Conservation (phyloP, 2,329 filamentous ascomycete species). For the Sphaerulina musiva region DNA sequence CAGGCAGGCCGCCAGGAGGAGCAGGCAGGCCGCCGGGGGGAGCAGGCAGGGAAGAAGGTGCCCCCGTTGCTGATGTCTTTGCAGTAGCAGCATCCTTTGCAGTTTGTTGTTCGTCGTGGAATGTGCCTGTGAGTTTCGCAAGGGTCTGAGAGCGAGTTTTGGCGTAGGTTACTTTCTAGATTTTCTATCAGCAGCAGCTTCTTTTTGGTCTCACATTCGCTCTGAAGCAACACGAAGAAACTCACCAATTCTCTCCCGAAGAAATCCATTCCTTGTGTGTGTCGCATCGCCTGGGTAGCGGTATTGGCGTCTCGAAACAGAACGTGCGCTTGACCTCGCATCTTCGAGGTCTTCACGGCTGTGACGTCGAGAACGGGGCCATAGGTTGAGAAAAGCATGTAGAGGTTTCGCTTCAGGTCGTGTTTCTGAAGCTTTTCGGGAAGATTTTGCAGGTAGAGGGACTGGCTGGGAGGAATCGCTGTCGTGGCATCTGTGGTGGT, state of each 20-base stretch:
- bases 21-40: conserved; percentile 22
- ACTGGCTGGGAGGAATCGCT: conserved; percentile 36
- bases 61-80: conserved; percentile 27
- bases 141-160: conserved; percentile 84
- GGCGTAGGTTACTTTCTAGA: conserved; percentile 81
- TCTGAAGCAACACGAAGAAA: conserved; percentile 16
- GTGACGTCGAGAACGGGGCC: conserved; percentile 89
- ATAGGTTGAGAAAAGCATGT: conserved; percentile 90
- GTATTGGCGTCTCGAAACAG: conserved; percentile 83
- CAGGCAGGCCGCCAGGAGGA: conserved; percentile 20
- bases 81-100: conserved; percentile 35
- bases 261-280: conserved; percentile 77
- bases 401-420: conserved; percentile 78
- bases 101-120: conserved; percentile 48
- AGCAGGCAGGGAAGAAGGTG: conserved; percentile 14
- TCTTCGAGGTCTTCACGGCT: conserved; percentile 78
- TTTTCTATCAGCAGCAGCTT: conserved; percentile 8
- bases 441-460: conserved; percentile 83
- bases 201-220: neutral
- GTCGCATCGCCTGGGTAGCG: conserved; percentile 89
- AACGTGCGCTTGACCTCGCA: conserved; percentile 93
- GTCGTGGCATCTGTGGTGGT: conserved; percentile 5
- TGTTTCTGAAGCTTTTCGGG: conserved; percentile 84
- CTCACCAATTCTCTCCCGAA: conserved; percentile 78
- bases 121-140: conserved; percentile 86